Percentiles rank a stretch among this genome's conserved stretches.
Evolutionary conservation across 768 basidiomycete genomes (phyloP).

Genomic region (Mycena filopes): DNA sequence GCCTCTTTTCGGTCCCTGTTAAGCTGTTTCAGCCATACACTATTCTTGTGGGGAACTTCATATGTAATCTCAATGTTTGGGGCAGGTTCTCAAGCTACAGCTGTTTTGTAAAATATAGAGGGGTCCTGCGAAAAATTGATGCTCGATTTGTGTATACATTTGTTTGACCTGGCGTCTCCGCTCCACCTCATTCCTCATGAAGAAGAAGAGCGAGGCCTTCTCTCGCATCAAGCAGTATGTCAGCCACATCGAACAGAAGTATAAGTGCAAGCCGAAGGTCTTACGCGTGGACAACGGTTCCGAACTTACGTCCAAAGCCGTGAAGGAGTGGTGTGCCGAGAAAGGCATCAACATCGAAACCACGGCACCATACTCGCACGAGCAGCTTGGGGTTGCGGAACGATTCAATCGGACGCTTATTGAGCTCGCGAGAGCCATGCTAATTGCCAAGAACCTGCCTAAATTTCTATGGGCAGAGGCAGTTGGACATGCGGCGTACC

Average conservation of each 20-base stretch:
- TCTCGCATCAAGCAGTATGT: neutral
- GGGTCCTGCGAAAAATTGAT: too few relatives aligned
- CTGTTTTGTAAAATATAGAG: too few relatives aligned
- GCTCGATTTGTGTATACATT: too few relatives aligned
- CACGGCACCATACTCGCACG: neutral
- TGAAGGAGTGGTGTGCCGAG: neutral
- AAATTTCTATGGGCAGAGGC: conserved; percentile 41
- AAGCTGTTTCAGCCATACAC: too few relatives aligned
- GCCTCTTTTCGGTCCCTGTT: too few relatives aligned
- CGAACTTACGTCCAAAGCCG: neutral
- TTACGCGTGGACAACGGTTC: neutral
- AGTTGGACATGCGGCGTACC: conserved; percentile 30
- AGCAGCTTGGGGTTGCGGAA: conserved; percentile 38
- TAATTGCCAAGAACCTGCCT: conserved; percentile 32
- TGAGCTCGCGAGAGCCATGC: neutral
- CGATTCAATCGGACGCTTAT: conserved; percentile 36
- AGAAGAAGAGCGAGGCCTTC: neutral
- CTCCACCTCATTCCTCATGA: neutral
- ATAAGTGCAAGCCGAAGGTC: neutral
- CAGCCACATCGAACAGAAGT: neutral
- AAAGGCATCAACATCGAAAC: neutral
- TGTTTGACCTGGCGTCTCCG: too few relatives aligned
- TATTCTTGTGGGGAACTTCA: too few relatives aligned
- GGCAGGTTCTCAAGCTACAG: too few relatives aligned
- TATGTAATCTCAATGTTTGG: too few relatives aligned